Evolutionary conservation across 371 early-diverging fungal genomes (phyloP).

Genomic region (Funneliformis caledonium): DNA sequence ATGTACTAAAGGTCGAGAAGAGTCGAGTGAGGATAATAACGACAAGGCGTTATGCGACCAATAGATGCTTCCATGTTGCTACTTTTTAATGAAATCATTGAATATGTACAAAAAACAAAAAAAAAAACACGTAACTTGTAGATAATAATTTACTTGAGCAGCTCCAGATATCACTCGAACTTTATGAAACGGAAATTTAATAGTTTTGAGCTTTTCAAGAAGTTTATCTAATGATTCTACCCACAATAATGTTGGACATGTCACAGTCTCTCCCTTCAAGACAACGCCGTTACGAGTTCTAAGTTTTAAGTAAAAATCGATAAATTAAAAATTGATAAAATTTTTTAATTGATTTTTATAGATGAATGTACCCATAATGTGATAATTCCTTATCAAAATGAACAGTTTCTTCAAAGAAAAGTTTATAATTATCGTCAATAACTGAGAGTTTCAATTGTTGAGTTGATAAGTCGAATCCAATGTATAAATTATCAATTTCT

Average conservation of each 20-base stretch:
- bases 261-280: slow-evolving; percentile 55
- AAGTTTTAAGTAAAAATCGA: slow-evolving; percentile 29
- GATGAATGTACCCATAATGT: slow-evolving; percentile 48
- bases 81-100: background rate
- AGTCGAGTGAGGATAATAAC: slow-evolving; percentile 49
- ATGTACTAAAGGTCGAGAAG: slow-evolving; percentile 46
- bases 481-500: background rate
- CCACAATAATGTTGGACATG: slow-evolving; percentile 81
- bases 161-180: slow-evolving; percentile 71
- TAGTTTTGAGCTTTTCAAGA: slow-evolving; percentile 51
- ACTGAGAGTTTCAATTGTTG: slow-evolving; percentile 78
- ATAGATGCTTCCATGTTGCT: slow-evolving; percentile 88
- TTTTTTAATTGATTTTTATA: background rate
- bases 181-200: slow-evolving; percentile 44
- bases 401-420: slow-evolving; percentile 56
- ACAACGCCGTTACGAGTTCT: slow-evolving; percentile 59
- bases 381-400: slow-evolving; percentile 66
- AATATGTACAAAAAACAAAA: background rate
- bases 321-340: slow-evolving; percentile 38
- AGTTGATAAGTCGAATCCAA: slow-evolving; percentile 79
- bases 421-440: slow-evolving; percentile 48
- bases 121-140: background rate
- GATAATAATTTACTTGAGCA: slow-evolving; percentile 59
- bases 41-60: slow-evolving; percentile 62
- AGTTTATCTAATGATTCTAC: slow-evolving; percentile 73